Conservation (phyloP, 2,329 filamentous ascomycete genomes). For the Colletotrichum costaricense region DNA sequence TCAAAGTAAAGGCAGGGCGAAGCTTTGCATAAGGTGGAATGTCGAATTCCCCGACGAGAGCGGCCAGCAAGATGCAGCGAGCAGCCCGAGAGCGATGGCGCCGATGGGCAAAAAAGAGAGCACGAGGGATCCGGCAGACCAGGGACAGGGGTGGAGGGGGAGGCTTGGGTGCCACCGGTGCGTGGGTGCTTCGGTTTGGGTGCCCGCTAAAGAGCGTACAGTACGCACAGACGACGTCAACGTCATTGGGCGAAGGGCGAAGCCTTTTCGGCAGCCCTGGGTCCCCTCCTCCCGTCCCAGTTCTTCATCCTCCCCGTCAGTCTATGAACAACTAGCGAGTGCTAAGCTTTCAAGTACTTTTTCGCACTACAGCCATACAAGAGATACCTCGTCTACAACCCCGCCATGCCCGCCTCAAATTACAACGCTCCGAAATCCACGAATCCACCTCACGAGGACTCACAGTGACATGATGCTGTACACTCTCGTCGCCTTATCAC, state of each 20-base stretch:
- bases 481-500: neutral
- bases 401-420: neutral
- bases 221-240: constrained; percentile 16
- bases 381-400: neutral
- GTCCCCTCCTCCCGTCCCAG: neutral
- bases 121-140: constrained; percentile 28
- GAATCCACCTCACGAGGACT: neutral
- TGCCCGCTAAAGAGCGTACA: constrained; percentile 26
- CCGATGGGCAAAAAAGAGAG: constrained; percentile 1
- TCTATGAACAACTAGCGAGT: neutral
- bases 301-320: neutral
- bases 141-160: neutral
- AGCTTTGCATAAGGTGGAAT: neutral
- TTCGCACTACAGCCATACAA: too few species aligned
- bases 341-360: neutral
- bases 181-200: neutral
- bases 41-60: neutral
- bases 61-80: constrained; percentile 18
- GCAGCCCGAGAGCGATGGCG: constrained; percentile 17
- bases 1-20: neutral
- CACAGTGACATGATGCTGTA: neutral
- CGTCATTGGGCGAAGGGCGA: constrained; percentile 15
- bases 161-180: neutral
- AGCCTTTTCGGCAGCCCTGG: constrained; percentile 1
- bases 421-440: neutral